Conservation (phyloP, 1,284 basidiomycete species). For the Ceratobasidium sp. region DNA sequence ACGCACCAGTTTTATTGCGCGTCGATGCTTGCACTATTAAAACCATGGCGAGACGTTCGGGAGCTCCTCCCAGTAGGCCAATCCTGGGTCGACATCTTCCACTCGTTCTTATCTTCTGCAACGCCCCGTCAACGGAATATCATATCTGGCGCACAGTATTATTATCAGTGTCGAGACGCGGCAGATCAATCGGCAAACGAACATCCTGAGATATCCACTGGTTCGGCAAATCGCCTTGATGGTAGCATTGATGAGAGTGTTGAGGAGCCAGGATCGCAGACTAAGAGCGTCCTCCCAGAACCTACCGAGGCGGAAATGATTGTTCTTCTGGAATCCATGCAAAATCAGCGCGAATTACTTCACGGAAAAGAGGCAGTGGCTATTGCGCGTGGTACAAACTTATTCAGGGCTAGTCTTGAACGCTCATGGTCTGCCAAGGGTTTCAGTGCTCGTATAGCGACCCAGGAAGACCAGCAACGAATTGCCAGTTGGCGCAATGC, state of each 20-base stretch:
- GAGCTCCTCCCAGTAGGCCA: not conserved
- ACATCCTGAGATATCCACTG: not conserved
- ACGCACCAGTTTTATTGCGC: conserved; percentile 15
- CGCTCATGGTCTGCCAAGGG: not conserved
- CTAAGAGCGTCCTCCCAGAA: not conserved
- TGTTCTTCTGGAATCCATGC: not conserved
- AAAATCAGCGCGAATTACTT: not conserved
- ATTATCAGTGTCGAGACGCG: not conserved
- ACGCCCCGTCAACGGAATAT: not conserved
- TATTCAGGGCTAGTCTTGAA: not conserved
- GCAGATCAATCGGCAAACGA: not conserved
- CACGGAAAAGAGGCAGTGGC: conserved; percentile 9
- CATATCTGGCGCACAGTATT: not conserved
- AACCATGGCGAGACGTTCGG: conserved; percentile 27
- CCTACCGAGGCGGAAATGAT: not conserved
- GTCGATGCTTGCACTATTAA: conserved; percentile 23
- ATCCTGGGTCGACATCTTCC: conserved; percentile 21
- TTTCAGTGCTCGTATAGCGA: not conserved
- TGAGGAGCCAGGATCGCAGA: not conserved
- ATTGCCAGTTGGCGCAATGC: not conserved
- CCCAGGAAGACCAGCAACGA: not conserved
- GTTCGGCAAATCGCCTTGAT: not conserved
- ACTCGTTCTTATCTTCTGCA: not conserved
- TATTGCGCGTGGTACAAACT: not conserved
- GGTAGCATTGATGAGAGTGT: not conserved